Evolutionary conservation across 192 early-diverging fungal genomes (phyloP).

Genomic region (Rhizophagus sp.): DNA sequence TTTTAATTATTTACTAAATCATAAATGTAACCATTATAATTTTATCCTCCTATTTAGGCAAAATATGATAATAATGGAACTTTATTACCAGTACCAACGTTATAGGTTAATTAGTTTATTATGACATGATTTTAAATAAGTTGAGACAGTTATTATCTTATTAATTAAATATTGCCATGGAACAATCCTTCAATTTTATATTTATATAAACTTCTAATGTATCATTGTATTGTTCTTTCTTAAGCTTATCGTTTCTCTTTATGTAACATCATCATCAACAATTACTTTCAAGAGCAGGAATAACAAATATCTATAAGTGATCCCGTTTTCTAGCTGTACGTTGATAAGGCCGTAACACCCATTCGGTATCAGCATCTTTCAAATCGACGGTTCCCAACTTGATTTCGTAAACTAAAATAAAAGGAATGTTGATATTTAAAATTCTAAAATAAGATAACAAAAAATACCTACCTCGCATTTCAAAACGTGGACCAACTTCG

Average conservation of each 20-base stretch:
- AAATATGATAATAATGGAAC: constrained; percentile 25
- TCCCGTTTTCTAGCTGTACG: constrained; percentile 83
- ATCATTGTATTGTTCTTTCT: too few species aligned
- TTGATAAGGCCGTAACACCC: constrained; percentile 91
- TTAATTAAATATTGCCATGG: not conserved
- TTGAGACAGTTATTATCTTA: not conserved
- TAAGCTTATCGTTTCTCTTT: too few species aligned
- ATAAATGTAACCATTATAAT: not conserved
- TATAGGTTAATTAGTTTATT: not conserved
- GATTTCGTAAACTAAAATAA: constrained; percentile 84
- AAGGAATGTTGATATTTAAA: not conserved
- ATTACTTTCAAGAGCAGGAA: not conserved
- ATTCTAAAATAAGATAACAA: constrained; percentile 12
- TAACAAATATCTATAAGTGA: constrained; percentile 50
- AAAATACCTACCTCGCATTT: constrained; percentile 78
- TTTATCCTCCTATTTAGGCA: constrained; percentile 21
- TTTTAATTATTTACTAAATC: not conserved
- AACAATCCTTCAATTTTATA: not conserved
- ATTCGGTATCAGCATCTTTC: constrained; percentile 94
- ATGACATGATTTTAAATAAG: not conserved
- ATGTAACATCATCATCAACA: not conserved
- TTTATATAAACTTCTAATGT: not conserved
- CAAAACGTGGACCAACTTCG: constrained; percentile 98
- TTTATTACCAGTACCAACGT: constrained; percentile 5
- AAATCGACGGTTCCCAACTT: constrained; percentile 93